These are phyloP conservation scores for Patellifolia procumbens DNA, from an alignment of 179 eudicot genomes.

Conservation along the genomic window DNA sequence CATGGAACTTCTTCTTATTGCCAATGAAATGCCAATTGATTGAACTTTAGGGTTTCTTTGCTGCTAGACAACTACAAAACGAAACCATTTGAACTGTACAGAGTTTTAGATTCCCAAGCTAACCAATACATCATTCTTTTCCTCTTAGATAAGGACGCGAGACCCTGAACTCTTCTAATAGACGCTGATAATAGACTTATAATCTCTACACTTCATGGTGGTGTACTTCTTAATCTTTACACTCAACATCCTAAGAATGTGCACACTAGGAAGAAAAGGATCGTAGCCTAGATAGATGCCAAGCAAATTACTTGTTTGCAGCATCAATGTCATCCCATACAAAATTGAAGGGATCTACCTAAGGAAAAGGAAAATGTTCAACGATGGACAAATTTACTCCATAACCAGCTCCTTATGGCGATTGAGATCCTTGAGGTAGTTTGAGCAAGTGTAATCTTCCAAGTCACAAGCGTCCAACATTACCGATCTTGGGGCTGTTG, in stretches of 20 bases:
- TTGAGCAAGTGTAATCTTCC: conserved; percentile 67
- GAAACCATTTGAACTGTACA: conserved; percentile 8
- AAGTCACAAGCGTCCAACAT: conserved; percentile 68
- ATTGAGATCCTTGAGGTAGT: conserved; percentile 70
- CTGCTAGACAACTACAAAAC: not conserved
- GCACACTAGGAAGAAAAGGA: not conserved
- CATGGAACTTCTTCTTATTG: not conserved
- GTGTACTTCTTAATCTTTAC: not conserved
- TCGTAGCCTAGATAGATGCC: conserved; percentile 1
- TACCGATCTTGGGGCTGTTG: conserved; percentile 50
- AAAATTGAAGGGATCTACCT: not conserved
- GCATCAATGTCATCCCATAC: conserved; percentile 10
- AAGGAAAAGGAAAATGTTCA: not conserved
- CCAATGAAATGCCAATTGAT: not conserved
- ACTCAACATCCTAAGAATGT: conserved; percentile 2
- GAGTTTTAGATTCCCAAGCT: not conserved
- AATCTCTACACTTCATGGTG: not conserved
- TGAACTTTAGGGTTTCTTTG: not conserved
- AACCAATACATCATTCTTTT: conserved; percentile 6
- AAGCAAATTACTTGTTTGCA: conserved; percentile 3
- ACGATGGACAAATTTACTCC: conserved; percentile 45
- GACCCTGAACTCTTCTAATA: conserved; percentile 3
- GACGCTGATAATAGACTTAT: not conserved
- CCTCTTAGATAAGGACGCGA: not conserved
- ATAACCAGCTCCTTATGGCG: conserved; percentile 85